These are phyloP conservation scores for Claviceps sp. DNA, from an alignment of 2,329 filamentous ascomycete genomes.

Conservation along the genomic window DNA sequence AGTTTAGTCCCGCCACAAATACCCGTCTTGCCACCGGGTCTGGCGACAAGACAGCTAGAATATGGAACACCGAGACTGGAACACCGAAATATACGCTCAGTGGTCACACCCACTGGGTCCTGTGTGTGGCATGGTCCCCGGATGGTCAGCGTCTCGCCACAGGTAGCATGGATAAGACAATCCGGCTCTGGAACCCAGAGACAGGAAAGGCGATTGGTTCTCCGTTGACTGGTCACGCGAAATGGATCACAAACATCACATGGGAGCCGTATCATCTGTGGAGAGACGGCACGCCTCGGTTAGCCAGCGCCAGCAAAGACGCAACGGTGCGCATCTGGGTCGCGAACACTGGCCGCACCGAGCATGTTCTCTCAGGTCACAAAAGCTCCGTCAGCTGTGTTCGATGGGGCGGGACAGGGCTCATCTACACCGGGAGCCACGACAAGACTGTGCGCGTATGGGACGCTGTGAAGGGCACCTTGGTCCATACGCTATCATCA, in stretches of 20 bases:
- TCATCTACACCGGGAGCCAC: slow-evolving; percentile 73
- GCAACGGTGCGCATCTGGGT: slow-evolving; percentile 80
- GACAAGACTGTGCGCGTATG: slow-evolving; percentile 90
- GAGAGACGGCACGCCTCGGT: slow-evolving; percentile 54
- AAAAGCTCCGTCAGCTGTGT: slow-evolving; percentile 83
- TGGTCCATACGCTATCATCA: slow-evolving; percentile 64
- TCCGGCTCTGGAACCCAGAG: slow-evolving; percentile 79
- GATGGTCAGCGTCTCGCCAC: slow-evolving; percentile 73
- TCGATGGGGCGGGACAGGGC: slow-evolving; percentile 82
- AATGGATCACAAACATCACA: slow-evolving; percentile 75
- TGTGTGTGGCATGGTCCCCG: slow-evolving; percentile 77
- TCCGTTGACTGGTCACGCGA: slow-evolving; percentile 66
- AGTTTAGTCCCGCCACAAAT: slow-evolving; percentile 72
- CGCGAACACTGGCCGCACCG: slow-evolving; percentile 61
- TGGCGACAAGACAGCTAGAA: slow-evolving; percentile 78
- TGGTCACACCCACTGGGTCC: slow-evolving; percentile 80
- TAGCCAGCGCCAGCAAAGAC: slow-evolving; percentile 86
- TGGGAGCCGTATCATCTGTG: slow-evolving; percentile 94
- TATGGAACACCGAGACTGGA: slow-evolving; percentile 92
- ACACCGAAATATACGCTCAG: slow-evolving; percentile 77
- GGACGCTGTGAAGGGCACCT: slow-evolving; percentile 65
- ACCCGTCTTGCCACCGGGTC: slow-evolving; percentile 73
- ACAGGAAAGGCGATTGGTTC: slow-evolving; percentile 59
- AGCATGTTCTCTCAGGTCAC: slow-evolving; percentile 77
- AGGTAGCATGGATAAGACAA: slow-evolving; percentile 82